A percentile compares a stretch with the other conserved stretches of the same genome.
phyloP scores from a whole-genome alignment of 306 rosid genomes.

The Begonia loranthoides region DNA sequence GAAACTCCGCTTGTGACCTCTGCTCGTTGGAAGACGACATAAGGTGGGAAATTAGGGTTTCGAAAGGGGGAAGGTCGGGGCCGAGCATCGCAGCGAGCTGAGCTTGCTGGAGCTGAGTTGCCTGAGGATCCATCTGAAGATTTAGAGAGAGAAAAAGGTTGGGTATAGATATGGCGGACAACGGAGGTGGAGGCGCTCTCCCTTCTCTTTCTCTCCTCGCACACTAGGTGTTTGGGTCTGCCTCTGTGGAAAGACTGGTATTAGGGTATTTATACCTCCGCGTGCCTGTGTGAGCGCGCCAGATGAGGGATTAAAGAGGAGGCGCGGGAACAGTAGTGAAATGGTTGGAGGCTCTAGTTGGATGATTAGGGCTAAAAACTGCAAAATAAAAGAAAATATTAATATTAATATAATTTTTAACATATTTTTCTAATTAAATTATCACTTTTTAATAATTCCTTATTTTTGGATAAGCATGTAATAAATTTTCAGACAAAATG shows the following conservation, averaged over 20 bases:
- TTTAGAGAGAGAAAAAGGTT: conserved; percentile 6
- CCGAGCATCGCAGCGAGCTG: conserved; percentile 83
- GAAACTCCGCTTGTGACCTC: conserved; percentile 72
- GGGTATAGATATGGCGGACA: background rate
- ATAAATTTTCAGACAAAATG: too few relatives aligned
- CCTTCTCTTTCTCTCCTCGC: background rate
- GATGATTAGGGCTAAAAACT: background rate
- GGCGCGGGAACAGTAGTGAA: background rate
- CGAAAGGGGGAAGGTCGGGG: conserved; percentile 62
- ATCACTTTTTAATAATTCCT: too few relatives aligned
- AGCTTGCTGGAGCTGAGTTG: conserved; percentile 74
- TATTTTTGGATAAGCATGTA: too few relatives aligned
- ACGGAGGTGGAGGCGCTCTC: background rate
- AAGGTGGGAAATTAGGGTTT: conserved; percentile 78
- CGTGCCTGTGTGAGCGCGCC: too few relatives aligned
- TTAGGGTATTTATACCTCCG: too few relatives aligned
- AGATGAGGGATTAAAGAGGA: too few relatives aligned
- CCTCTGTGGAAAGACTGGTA: too few relatives aligned
- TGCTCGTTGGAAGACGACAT: conserved; percentile 87
- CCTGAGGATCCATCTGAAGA: conserved; percentile 50
- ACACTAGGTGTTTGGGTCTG: background rate
- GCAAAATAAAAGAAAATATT: background rate
- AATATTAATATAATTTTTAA: too few relatives aligned
- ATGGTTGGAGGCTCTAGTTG: background rate
- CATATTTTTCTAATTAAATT: background rate